These are phyloP conservation scores for Cornus suecica DNA, from an alignment of 148 eudicot species.

Conservation along the genomic window DNA sequence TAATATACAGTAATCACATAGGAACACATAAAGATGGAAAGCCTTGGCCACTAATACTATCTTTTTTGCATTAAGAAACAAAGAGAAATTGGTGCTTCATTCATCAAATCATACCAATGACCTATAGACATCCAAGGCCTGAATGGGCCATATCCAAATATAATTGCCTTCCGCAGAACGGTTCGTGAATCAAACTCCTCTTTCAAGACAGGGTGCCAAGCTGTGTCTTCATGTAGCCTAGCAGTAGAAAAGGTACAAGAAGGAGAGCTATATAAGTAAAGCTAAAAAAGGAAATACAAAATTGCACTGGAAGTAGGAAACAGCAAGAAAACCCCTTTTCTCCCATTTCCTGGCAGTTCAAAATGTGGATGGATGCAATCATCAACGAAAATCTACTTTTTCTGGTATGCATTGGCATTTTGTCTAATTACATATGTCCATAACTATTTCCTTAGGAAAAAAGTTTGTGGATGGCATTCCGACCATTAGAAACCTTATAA, in stretches of 20 bases:
- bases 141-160: conserved; percentile 81
- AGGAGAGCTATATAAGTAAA: background rate
- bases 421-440: too few species aligned
- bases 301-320: background rate
- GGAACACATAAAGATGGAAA: background rate
- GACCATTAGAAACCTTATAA: too few species aligned
- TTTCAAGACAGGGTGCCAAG: conserved; percentile 77
- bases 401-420: too few species aligned
- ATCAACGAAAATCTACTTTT: too few species aligned
- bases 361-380: too few species aligned
- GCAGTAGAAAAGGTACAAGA: background rate
- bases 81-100: background rate
- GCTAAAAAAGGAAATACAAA: background rate
- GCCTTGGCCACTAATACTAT: background rate
- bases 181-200: conserved; percentile 58
- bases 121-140: conserved; percentile 88
- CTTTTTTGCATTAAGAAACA: background rate
- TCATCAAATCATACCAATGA: conserved; percentile 60
- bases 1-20: background rate
- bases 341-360: background rate
- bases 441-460: too few species aligned
- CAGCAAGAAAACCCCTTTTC: background rate
- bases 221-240: conserved; percentile 88
- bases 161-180: conserved; percentile 58
- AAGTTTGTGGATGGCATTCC: too few species aligned